These are phyloP conservation scores for Phytopythium mirpurense DNA, from an alignment of 352 stramenopile species.

Conservation along the genomic window DNA sequence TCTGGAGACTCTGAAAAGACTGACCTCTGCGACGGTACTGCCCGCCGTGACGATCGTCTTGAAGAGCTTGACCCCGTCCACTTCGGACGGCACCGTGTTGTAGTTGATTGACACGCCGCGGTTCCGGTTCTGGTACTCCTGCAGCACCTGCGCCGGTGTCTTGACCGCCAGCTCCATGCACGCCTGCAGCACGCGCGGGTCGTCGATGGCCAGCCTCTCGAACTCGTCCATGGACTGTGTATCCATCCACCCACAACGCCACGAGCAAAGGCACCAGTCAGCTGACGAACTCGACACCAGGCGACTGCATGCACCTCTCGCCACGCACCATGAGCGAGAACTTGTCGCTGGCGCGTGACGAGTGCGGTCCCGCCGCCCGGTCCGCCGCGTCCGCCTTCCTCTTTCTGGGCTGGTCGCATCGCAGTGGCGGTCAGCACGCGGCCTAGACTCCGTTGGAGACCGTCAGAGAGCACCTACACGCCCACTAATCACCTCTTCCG, in stretches of 20 bases:
- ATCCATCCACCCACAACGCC: background rate
- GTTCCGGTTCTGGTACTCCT: conserved; percentile 83
- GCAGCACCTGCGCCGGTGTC: conserved; percentile 79
- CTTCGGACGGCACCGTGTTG: conserved; percentile 54
- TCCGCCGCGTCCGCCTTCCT: conserved; percentile 30
- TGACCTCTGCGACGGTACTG: conserved; percentile 59
- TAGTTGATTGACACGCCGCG: conserved; percentile 79
- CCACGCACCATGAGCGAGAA: conserved; percentile 28
- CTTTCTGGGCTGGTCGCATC: conserved; percentile 34
- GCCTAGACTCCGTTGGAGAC: background rate
- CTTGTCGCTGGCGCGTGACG: conserved; percentile 11
- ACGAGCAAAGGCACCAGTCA: too few species aligned
- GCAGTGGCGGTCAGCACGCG: too few species aligned
- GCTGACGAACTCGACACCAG: too few species aligned
- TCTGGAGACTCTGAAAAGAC: too few species aligned
- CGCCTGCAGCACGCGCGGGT: conserved; percentile 62
- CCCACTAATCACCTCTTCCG: background rate
- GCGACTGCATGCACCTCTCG: too few species aligned
- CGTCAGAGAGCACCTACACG: too few species aligned
- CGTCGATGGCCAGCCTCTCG: conserved; percentile 48
- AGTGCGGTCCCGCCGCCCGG: conserved; percentile 1
- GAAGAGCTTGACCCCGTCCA: conserved; percentile 59
- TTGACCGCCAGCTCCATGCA: conserved; percentile 79
- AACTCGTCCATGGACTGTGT: conserved; percentile 61
- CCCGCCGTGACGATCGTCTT: conserved; percentile 77